A percentile compares a stretch with the other conserved stretches of the same genome.
phyloP scores from a whole-genome alignment of 108 stramenopile genomes.

The Pelagomonas calceolata region DNA sequence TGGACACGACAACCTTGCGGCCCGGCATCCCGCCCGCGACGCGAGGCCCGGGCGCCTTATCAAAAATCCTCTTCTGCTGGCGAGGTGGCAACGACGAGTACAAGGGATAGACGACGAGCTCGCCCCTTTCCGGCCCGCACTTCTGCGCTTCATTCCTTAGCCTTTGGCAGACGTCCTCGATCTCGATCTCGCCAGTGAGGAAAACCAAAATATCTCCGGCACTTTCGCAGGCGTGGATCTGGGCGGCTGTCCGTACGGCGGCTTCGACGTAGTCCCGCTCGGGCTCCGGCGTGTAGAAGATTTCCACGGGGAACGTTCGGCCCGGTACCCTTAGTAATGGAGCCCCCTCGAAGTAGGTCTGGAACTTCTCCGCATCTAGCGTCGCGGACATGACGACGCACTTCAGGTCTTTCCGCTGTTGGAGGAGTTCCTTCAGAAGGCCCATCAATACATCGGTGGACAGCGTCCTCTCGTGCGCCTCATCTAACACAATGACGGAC shows the following conservation, averaged over 20 bases:
- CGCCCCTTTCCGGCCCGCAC: constrained; percentile 50
- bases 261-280: constrained; percentile 98
- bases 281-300: constrained; percentile 92
- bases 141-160: constrained; percentile 59
- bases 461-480: constrained; percentile 96
- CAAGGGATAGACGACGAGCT: constrained; percentile 83
- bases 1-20: constrained; percentile 92
- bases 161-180: constrained; percentile 91
- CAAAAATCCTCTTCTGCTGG: constrained; percentile 86
- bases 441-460: constrained; percentile 99
- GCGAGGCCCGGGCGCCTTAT: constrained; percentile 72
- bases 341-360: constrained; percentile 70
- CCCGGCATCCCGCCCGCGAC: constrained; percentile 87
- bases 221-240: constrained; percentile 93
- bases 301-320: constrained; percentile 89
- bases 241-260: constrained; percentile 82
- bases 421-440: constrained; percentile 85
- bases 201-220: constrained; percentile 96
- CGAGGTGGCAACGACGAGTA: constrained; percentile 92
- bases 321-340: constrained; percentile 90
- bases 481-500: constrained; percentile 90
- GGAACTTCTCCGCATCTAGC: constrained; percentile 89
- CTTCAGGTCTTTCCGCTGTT: constrained; percentile 69
- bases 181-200: constrained; percentile 95
- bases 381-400: constrained; percentile 98